Base-by-base conservation (phyloP, 352 stramenopile genomes). In the Pythium monospermum region DNA sequence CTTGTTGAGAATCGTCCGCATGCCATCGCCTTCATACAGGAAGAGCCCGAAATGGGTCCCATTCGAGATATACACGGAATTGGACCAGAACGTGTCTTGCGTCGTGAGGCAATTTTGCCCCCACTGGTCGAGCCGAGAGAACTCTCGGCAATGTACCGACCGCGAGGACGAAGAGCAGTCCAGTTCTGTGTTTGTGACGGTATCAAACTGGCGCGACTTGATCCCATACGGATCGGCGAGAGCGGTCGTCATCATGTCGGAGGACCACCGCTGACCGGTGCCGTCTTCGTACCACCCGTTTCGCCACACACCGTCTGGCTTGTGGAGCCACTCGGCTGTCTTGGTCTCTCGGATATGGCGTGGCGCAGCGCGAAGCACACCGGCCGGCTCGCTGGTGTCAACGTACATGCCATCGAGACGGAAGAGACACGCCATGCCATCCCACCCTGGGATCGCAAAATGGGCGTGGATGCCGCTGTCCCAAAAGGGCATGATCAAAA, bases 401-500 rank as follows among this genome's bases (percentile, higher is more conserved):
- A 33, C 21, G 33, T 64, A 71, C 18, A 45, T 49, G 0, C 66
- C 62, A 10, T 44, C 21, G 1, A 75, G 40, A 0, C 62, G 57
- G 28, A 67, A 64, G 26, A 66, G 27, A 47, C 66, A 75, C 4
- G 62, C 66, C 10, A 37, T 40, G 12, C 67, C 63, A 19, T 72
- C 59, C 23, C 13, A 54, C 0, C 52, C 45, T 6, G 67, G 67
- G 13, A 70, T 61, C 8, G 39, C 53, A 32, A 50, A 65, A 4
- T 52, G 51, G 0, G 49, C 39, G 19, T 53, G 40, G 16, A 38
- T 31, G 1, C 27, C 45, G 38, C 62, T 70, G 49, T 72, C 67
- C 63, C 63, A 70, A 44, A 48, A 68, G 15, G 67, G 67, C 59
- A 70, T 50, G 49, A 72, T 61, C n/a, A 72, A 6, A 4, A 75